Evolutionary conservation across 176 grass and related monocot genomes (phyloP), one percentile per base, ranked within the genome.

Genomic region (Avena atlantica): DNA sequence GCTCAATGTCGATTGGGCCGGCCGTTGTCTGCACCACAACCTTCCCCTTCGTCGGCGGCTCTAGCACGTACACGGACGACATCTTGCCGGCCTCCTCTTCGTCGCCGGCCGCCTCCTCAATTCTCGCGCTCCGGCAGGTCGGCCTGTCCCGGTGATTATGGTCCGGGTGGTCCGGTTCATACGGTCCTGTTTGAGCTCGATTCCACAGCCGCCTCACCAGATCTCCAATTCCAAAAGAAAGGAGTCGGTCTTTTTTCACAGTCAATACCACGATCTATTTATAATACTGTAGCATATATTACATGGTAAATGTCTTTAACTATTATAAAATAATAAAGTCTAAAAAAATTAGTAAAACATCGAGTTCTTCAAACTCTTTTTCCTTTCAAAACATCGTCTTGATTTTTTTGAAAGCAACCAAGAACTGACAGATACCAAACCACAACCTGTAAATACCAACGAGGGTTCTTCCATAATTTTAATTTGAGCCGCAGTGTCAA

Each of bases 31-130:
- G 92, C 82, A 98, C 70, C 85, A 98, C 94, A 83, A 98, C 97
- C 90, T 96, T 98, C 6, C 94, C 94, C 83, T 93, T 94, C 79
- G 92, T 98, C 67, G 94, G 97, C 34, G 94, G 97, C 90, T 98
- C 97, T 5, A 98, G 85, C 78, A 96, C 89, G 72, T 98, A 98
- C 45, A 98, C 80, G 85, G 92, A 91, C 83, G 97, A 98, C 97
- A 98, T 98, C 81, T 47, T 40, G 74, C 51, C 13, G 1, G 12
- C 51, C 71, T 90, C 76, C 27, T 37, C 20, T 47, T 56, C 72
- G 23, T 37, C 45, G 49, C 57, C 78, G 78, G 27, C 58, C 23
- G 53, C 85, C 27, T 25, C 31, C 50, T 9, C 65, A 58, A 6
- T 50, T 44, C 66, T 37, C 31, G 3, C 48, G 27, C 56, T 80